Conservation (phyloP, 2,329 filamentous ascomycete genomes). For the Aspergillus tamarii region DNA sequence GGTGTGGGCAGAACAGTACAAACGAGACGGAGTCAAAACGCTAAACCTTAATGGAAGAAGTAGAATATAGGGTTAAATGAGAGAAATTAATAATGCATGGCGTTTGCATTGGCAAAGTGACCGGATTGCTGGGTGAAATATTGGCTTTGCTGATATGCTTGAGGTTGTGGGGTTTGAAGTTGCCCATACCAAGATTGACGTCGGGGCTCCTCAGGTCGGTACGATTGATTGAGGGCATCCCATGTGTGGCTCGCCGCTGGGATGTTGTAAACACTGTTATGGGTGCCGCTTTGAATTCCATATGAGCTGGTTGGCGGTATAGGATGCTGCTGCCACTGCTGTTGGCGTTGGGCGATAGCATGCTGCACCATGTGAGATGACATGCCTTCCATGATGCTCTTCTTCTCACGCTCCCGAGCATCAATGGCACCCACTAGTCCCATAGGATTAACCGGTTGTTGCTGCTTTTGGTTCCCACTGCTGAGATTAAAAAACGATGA, state of each 20-base stretch:
- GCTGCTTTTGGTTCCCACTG: constrained; percentile 54
- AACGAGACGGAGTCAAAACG: constrained; percentile 8
- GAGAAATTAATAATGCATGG: constrained; percentile 25
- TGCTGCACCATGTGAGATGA: constrained; percentile 73
- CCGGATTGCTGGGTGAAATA: constrained; percentile 30
- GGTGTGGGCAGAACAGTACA: neutral
- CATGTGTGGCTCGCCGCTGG: constrained; percentile 40
- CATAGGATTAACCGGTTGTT: constrained; percentile 53
- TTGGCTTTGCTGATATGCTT: constrained; percentile 32
- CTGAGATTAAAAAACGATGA: constrained; percentile 73
- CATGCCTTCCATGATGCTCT: constrained; percentile 69
- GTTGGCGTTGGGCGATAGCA: constrained; percentile 70
- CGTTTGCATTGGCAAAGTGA: constrained; percentile 28
- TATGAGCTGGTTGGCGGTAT: constrained; percentile 28
- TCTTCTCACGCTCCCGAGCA: constrained; percentile 75
- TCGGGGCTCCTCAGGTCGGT: constrained; percentile 35
- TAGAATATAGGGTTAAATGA: constrained; percentile 4
- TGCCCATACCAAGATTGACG: constrained; percentile 39
- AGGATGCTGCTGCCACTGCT: constrained; percentile 50
- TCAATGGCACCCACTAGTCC: constrained; percentile 80
- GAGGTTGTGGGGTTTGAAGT: constrained; percentile 28
- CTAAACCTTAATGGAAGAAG: neutral
- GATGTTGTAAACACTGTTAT: constrained; percentile 37
- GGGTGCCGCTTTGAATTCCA: constrained; percentile 17
- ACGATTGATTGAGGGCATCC: constrained; percentile 39